Evolutionary conservation across 345 rosid genomes (phyloP).

Genomic region (Melastoma malabathricum): DNA sequence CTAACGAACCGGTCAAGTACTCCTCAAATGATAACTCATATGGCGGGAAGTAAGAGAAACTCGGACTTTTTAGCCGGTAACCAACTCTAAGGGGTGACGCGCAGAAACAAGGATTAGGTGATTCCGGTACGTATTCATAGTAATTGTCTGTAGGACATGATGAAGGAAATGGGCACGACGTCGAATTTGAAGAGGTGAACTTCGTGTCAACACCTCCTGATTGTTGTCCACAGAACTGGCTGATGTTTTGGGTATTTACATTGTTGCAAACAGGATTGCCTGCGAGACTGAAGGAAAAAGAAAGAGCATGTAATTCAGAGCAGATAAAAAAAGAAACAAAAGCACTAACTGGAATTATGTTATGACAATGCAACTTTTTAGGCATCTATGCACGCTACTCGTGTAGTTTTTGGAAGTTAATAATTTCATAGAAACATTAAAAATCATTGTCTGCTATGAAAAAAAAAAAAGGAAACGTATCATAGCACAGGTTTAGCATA

Average conservation of each 20-base stretch:
- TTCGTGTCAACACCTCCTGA: conserved; percentile 15
- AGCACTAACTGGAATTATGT: too few relatives aligned
- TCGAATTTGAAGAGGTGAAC: conserved; percentile 18
- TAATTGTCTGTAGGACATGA: conserved; percentile 49
- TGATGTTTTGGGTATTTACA: conserved; percentile 27
- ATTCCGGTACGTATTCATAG: conserved; percentile 57
- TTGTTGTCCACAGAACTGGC: conserved; percentile 33
- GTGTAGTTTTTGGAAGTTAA: too few relatives aligned
- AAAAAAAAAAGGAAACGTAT: too few relatives aligned
- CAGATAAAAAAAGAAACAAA: too few relatives aligned
- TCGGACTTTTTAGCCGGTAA: conserved; percentile 84
- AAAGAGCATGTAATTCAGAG: background rate
- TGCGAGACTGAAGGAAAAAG: conserved; percentile 34
- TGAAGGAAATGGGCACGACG: conserved; percentile 27
- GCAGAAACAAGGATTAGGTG: conserved; percentile 60
- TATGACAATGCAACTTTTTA: too few relatives aligned
- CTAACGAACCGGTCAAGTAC: conserved; percentile 39
- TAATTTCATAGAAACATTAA: too few relatives aligned
- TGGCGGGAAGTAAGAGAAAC: conserved; percentile 66
- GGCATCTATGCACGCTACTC: too few relatives aligned
- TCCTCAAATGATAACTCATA: conserved; percentile 25
- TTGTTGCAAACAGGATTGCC: conserved; percentile 73
- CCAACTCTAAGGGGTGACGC: conserved; percentile 75
- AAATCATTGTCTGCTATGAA: too few relatives aligned
- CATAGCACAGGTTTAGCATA: too few relatives aligned